Evolutionary conservation across 306 rosid genomes (phyloP).

Genomic region (Trichosanthes cucumerina): DNA sequence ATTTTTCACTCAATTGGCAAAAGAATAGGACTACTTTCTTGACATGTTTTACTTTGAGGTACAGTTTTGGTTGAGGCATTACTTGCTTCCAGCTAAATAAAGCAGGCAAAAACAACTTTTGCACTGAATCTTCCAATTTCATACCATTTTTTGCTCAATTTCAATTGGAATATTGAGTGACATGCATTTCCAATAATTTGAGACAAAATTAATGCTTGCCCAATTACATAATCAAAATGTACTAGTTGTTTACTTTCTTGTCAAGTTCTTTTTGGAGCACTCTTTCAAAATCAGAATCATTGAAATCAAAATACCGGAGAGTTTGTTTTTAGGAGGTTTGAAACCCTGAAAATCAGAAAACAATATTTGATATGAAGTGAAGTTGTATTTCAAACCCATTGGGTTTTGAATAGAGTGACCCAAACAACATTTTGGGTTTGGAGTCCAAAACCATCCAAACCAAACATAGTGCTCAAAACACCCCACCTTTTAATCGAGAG

Average conservation of each 20-base stretch:
- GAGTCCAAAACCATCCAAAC: too few species aligned
- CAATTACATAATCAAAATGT: neutral
- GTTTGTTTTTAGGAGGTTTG: too few species aligned
- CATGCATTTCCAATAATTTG: neutral
- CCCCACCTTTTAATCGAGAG: too few species aligned
- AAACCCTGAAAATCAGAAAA: too few species aligned
- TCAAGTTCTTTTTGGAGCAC: too few species aligned
- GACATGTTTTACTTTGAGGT: neutral
- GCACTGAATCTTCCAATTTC: neutral
- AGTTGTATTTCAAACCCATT: too few species aligned
- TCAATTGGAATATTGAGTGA: neutral
- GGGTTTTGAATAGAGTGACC: too few species aligned
- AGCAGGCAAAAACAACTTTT: conserved; percentile 1
- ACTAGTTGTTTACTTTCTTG: neutral
- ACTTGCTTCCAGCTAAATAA: neutral
- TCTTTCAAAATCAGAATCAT: too few species aligned
- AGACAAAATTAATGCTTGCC: neutral
- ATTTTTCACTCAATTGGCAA: neutral
- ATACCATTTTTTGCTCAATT: neutral
- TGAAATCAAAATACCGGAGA: too few species aligned
- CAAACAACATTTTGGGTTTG: too few species aligned
- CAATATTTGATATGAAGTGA: too few species aligned
- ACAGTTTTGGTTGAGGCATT: neutral
- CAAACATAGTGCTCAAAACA: too few species aligned
- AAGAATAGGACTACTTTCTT: neutral